Percentiles rank a stretch among this genome's conserved stretches.
Evolutionary conservation across 257 asterid species (phyloP).

Genomic region (Verbena officinalis): DNA sequence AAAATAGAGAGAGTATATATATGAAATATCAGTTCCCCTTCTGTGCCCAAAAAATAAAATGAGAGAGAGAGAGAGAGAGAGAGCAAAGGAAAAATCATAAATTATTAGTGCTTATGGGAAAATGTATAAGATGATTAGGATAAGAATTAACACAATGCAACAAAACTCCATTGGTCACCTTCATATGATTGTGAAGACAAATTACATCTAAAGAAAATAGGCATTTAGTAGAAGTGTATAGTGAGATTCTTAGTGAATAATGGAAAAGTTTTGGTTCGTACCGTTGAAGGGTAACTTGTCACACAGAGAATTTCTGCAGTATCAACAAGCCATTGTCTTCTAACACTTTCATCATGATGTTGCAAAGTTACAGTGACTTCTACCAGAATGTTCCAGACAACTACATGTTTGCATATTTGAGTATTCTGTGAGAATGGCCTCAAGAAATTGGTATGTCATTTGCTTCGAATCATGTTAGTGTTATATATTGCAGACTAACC

Average conservation of each 20-base stretch:
- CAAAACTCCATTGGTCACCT: too few species aligned
- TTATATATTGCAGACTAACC: slow-evolving; percentile 46
- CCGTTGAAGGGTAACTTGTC: slow-evolving; percentile 89
- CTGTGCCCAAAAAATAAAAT: too few species aligned
- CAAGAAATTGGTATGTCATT: not conserved
- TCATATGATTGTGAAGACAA: not conserved
- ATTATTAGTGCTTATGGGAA: not conserved
- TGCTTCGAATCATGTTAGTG: not conserved
- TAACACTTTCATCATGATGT: slow-evolving; percentile 53
- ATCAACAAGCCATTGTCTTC: slow-evolving; percentile 86
- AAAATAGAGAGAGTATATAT: too few species aligned
- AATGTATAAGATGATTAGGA: not conserved
- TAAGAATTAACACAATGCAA: not conserved
- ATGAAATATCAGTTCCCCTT: too few species aligned
- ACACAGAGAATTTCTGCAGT: slow-evolving; percentile 76
- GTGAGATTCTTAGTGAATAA: not conserved
- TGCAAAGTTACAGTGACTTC: slow-evolving; percentile 70
- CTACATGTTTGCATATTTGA: slow-evolving; percentile 41
- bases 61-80: too few species aligned
- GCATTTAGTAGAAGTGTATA: slow-evolving; percentile 15
- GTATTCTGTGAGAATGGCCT: slow-evolving; percentile 20
- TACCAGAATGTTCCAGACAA: slow-evolving; percentile 77
- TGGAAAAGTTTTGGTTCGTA: slow-evolving; percentile 36
- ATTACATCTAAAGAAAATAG: not conserved
- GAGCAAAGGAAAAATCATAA: slow-evolving; percentile 10